These are phyloP conservation scores for Trypanosomatidae sp. DNA, from an alignment of 208 protist genomes.

Conservation along the genomic window DNA sequence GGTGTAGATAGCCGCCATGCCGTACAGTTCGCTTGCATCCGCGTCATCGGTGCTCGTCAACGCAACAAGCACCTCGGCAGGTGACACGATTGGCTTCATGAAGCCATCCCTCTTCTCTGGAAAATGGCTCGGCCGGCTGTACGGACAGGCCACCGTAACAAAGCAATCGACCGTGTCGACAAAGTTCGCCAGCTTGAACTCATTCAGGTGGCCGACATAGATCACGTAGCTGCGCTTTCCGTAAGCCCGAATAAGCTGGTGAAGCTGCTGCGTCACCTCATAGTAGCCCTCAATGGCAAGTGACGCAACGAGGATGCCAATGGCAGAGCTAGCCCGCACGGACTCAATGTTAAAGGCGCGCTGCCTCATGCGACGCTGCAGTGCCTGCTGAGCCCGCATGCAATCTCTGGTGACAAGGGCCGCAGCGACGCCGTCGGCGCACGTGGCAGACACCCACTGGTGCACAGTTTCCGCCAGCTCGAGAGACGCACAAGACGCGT, in stretches of 20 bases:
- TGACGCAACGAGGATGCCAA: conserved; percentile 88
- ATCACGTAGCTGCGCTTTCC: conserved; percentile 87
- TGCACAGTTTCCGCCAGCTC: background rate
- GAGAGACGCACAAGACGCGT: background rate
- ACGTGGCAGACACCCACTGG: conserved; percentile 3
- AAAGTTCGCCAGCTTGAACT: conserved; percentile 93
- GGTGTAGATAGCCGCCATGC: conserved; percentile 56
- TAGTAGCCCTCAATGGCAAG: conserved; percentile 84
- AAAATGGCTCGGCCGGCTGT: conserved; percentile 78
- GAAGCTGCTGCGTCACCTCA: conserved; percentile 71
- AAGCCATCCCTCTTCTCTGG: conserved; percentile 71
- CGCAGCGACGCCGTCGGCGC: conserved; percentile 10
- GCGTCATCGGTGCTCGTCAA: conserved; percentile 38
- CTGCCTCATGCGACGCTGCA: conserved; percentile 63
- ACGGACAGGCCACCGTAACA: conserved; percentile 82
- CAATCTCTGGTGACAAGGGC: conserved; percentile 20
- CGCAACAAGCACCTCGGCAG: conserved; percentile 83
- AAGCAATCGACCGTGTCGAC: conserved; percentile 89
- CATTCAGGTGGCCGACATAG: conserved; percentile 92
- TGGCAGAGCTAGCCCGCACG: conserved; percentile 65
- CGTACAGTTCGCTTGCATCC: conserved; percentile 38
- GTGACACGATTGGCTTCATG: conserved; percentile 88
- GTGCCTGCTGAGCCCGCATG: conserved; percentile 19
- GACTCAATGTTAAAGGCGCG: conserved; percentile 83
- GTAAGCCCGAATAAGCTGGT: conserved; percentile 59